phyloP scores from a whole-genome alignment of 2,329 filamentous ascomycete species.

The Venturia carpophila region DNA sequence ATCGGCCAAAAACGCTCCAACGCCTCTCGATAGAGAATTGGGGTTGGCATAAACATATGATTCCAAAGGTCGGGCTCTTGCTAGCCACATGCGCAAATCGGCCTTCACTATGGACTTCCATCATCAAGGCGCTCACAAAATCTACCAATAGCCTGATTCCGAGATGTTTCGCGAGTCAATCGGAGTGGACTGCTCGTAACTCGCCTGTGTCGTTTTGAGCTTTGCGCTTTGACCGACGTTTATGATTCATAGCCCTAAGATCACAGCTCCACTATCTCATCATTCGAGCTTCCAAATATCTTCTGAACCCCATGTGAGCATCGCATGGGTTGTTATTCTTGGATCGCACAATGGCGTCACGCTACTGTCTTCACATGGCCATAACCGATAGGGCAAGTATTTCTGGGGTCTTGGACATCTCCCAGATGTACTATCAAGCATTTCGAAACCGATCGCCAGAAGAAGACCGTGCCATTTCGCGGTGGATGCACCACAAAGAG shows the following conservation, averaged over 20 bases:
- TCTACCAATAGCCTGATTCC: background rate
- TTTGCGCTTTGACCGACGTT: background rate
- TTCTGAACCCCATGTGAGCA: background rate
- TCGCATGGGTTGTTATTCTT: background rate
- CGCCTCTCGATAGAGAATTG: no score
- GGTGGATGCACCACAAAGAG: background rate
- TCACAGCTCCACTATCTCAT: background rate
- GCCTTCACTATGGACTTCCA: background rate
- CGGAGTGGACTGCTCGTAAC: background rate
- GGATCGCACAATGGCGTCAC: background rate
- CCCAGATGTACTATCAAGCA: background rate
- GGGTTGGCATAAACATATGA: no score
- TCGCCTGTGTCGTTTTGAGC: background rate
- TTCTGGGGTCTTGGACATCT: background rate
- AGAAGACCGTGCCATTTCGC: background rate
- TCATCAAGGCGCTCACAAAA: background rate
- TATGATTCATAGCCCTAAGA: background rate
- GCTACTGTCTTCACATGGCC: background rate
- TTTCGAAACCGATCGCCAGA: background rate
- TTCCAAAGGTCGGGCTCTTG: no score
- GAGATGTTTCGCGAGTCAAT: background rate
- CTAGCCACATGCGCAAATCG: no score
- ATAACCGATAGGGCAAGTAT: background rate
- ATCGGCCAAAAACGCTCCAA: no score
- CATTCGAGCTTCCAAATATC: slow-evolving; percentile 1